These are phyloP conservation scores for Penicillium fuscoglaucum DNA, from an alignment of 2,329 filamentous ascomycete genomes.

Conservation along the genomic window DNA sequence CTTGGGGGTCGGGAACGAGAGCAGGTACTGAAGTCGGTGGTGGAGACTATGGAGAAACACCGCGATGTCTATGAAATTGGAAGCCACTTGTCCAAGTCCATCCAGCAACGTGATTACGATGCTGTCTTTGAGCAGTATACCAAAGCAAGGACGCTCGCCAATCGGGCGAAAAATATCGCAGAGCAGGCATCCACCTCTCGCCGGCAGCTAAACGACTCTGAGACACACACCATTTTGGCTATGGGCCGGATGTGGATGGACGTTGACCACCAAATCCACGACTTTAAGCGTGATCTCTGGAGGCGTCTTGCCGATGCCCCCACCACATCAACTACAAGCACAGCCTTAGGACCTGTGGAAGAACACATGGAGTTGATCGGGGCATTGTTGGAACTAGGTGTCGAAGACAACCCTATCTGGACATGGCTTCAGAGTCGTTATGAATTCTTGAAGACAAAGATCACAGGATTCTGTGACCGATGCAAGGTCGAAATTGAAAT, in stretches of 20 bases:
- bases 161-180: slow-evolving; percentile 72
- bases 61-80: slow-evolving; percentile 81
- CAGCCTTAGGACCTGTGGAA: slow-evolving; percentile 58
- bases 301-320: slow-evolving; percentile 72
- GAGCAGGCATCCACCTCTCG: slow-evolving; percentile 53
- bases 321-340: slow-evolving; percentile 54
- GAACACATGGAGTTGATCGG: slow-evolving; percentile 92
- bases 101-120: slow-evolving; percentile 89
- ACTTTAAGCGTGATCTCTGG: slow-evolving; percentile 89
- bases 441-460: slow-evolving; percentile 84
- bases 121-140: slow-evolving; percentile 82
- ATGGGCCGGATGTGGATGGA: slow-evolving; percentile 95
- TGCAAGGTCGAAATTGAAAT: slow-evolving; percentile 91
- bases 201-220: slow-evolving; percentile 67
- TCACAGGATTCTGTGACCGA: slow-evolving; percentile 77
- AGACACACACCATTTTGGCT: slow-evolving; percentile 82
- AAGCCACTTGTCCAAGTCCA: slow-evolving; percentile 73
- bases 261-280: slow-evolving; percentile 80
- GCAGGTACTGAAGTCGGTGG: slow-evolving; percentile 75
- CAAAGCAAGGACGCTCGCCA: slow-evolving; percentile 76
- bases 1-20: slow-evolving; percentile 89
- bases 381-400: slow-evolving; percentile 86
- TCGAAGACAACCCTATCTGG: slow-evolving; percentile 95
- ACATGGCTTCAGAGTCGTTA: slow-evolving; percentile 90
- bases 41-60: slow-evolving; percentile 74